Conservation (phyloP, 352 stramenopile species). For the Blastocystis sp. region DNA sequence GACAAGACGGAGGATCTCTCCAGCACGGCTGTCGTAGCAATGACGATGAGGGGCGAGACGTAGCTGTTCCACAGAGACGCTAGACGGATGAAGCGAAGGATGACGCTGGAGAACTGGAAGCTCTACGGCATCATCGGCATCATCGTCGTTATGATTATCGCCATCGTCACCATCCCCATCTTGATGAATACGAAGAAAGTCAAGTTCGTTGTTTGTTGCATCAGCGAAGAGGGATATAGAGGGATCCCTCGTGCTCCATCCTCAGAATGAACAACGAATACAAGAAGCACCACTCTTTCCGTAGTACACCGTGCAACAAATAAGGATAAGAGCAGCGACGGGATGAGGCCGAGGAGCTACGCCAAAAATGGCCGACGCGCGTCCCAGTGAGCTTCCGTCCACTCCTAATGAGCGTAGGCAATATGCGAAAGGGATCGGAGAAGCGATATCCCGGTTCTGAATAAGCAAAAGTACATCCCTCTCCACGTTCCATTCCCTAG, state of each 20-base stretch:
- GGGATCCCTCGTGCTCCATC: neutral
- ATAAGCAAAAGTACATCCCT: slow-evolving; percentile 92
- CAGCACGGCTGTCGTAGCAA: slow-evolving; percentile 78
- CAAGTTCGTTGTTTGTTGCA: slow-evolving; percentile 43
- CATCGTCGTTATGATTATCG: slow-evolving; percentile 31
- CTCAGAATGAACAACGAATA: slow-evolving; percentile 11
- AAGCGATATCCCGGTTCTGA: slow-evolving; percentile 97
- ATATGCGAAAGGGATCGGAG: slow-evolving; percentile 90
- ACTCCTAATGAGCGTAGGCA: slow-evolving; percentile 73
- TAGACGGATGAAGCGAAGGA: neutral
- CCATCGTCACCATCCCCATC: slow-evolving; percentile 48
- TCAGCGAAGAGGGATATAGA: neutral
- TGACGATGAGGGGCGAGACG: neutral
- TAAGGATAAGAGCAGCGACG: slow-evolving; percentile 86
- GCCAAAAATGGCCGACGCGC: slow-evolving; percentile 95
- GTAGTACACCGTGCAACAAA: neutral
- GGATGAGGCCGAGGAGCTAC: slow-evolving; percentile 92
- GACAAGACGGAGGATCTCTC: slow-evolving; percentile 91
- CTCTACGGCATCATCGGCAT: slow-evolving; percentile 36
- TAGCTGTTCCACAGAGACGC: slow-evolving; percentile 49
- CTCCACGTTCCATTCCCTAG: neutral
- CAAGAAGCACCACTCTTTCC: slow-evolving; percentile 50
- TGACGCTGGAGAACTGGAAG: slow-evolving; percentile 27
- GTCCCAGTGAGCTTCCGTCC: slow-evolving; percentile 80
- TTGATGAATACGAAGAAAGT: neutral